Conservation (phyloP, 345 rosid species). For the Eucalyptus marginata region DNA sequence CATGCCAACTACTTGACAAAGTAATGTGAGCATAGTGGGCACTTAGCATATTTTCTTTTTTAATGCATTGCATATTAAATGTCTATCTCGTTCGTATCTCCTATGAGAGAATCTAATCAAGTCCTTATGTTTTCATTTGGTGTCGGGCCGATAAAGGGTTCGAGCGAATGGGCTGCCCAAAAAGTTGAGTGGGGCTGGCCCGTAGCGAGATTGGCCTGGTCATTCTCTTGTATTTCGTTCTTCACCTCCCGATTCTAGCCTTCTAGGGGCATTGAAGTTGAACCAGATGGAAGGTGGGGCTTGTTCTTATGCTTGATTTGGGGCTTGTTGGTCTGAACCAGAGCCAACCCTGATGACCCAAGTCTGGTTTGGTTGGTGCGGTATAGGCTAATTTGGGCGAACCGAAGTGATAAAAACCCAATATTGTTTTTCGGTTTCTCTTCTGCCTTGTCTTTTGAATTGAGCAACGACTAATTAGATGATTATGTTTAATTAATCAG, state of each 20-base stretch:
- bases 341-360: neutral
- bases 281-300: neutral
- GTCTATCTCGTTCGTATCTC: neutral
- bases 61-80: neutral
- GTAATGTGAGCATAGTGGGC: neutral
- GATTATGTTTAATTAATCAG: neutral
- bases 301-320: neutral
- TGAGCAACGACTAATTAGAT: neutral
- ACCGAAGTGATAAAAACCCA: neutral
- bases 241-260: neutral
- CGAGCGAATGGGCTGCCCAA: neutral
- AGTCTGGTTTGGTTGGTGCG: neutral
- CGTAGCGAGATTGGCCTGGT: neutral
- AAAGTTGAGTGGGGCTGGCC: neutral
- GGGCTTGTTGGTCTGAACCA: neutral
- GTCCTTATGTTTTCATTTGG: neutral
- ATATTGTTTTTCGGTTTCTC: accelerated
- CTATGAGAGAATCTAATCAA: neutral
- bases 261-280: neutral
- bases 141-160: neutral
- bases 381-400: neutral
- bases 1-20: neutral
- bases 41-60: neutral
- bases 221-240: neutral
- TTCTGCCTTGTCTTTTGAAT: neutral